A percentile compares a stretch with the other conserved stretches of the same genome.
phyloP scores from a whole-genome alignment of 331 rosid genomes.

The Prunus yedoensis region DNA sequence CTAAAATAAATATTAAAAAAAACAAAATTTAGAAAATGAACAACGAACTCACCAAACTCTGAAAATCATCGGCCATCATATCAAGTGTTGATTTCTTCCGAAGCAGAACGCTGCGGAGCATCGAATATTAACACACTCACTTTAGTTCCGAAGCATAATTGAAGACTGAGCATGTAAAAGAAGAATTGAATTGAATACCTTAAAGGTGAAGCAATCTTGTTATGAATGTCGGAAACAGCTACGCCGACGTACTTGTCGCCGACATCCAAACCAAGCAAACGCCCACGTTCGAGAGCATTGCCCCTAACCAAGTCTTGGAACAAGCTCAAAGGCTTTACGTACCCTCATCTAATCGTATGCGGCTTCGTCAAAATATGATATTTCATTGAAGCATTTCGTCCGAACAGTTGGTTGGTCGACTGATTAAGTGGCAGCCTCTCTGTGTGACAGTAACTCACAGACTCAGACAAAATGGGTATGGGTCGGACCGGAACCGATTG shows the following conservation, averaged over 20 bases:
- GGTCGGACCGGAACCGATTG: neutral
- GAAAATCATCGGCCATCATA: constrained; percentile 64
- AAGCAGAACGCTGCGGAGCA: constrained; percentile 58
- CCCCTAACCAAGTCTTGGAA: constrained; percentile 43
- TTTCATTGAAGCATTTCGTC: constrained; percentile 17
- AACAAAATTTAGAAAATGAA: neutral
- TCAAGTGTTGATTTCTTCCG: constrained; percentile 55
- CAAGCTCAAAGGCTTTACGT: constrained; percentile 53
- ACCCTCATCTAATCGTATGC: constrained; percentile 47
- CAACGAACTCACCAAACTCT: constrained; percentile 51
- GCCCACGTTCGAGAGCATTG: constrained; percentile 35
- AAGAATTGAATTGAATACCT: constrained; percentile 34
- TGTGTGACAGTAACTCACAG: too few species aligned
- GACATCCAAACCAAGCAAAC: constrained; percentile 84
- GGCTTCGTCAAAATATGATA: neutral
- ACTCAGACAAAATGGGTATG: neutral
- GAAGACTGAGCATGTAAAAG: neutral
- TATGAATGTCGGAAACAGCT: constrained; percentile 65
- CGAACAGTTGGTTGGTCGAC: constrained; percentile 2
- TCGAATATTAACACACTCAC: neutral
- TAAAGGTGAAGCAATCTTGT: constrained; percentile 68
- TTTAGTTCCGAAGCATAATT: neutral
- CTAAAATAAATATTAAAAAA: neutral
- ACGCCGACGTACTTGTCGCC: constrained; percentile 85
- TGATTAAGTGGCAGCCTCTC: neutral